A percentile compares a stretch with the other conserved stretches of the same genome.
Conservation (phyloP, 2,329 filamentous ascomycete genomes). For the Colletotrichum endophyticum region DNA sequence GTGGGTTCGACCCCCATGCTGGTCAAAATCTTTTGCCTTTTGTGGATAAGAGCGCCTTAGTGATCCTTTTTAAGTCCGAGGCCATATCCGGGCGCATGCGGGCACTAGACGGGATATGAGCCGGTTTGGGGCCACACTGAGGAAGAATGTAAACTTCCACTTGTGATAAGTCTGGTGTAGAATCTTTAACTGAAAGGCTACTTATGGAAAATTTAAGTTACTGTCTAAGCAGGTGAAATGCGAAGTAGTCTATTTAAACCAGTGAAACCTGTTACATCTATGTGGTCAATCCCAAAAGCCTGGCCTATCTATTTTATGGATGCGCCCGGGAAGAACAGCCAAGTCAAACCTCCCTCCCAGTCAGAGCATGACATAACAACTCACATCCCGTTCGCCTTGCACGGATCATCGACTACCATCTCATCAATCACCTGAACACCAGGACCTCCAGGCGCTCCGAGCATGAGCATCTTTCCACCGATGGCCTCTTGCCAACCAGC, state of each 20-base stretch:
- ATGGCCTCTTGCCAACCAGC: not conserved
- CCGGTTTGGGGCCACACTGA: not conserved
- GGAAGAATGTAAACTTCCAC: not conserved
- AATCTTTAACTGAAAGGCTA: too few relatives aligned
- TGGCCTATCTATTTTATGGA: not conserved
- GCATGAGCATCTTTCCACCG: not conserved
- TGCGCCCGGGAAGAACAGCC: not conserved
- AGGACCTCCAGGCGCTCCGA: not conserved
- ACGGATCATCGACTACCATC: not conserved
- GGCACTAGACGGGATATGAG: not conserved
- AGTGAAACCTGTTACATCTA: not conserved
- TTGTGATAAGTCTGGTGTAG: not conserved
- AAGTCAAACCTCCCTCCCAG: not conserved
- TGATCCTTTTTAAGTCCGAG: not conserved
- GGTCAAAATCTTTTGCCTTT: not conserved
- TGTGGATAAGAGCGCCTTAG: not conserved
- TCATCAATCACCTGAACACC: not conserved
- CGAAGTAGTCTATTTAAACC: not conserved
- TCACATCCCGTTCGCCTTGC: not conserved
- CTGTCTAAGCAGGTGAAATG: not conserved
- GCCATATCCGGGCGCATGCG: not conserved
- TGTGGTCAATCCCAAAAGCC: not conserved
- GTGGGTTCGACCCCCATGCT: slow-evolving; percentile 22
- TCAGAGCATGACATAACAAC: not conserved
- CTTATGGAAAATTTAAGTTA: too few relatives aligned